Base-by-base conservation (phyloP, 225 moss, liverwort and hornwort genomes). In the Lunularia cruciata region DNA sequence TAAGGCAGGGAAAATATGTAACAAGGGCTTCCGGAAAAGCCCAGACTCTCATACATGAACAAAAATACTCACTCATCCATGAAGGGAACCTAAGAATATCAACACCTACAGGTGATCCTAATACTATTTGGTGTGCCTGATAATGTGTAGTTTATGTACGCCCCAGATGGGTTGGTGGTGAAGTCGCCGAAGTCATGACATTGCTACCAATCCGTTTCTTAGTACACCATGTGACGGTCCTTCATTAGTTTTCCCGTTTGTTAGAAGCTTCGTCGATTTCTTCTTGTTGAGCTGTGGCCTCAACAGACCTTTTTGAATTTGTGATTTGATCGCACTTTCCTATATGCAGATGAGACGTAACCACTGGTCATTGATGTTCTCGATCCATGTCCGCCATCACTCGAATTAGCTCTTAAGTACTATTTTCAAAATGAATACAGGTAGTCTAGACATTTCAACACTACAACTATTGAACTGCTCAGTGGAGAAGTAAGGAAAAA, bases 281-380 rank as follows among this genome's bases (percentile, higher is more conserved):
- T 67, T 53, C 81, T 88, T 92, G 74, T 81, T 92, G 83, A 68
- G 76, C 79, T 88, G 86, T 66, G 87, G 91, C 75, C 89, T 62
- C 72, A 96, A 75, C 2, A 98, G 83, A 34, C 90, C 87, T 72
- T 90, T 98, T 15, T 86, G 89, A 60, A 98, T 90, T 85, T 98
- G 96, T 47, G 78, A 81, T 74, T 88, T 98, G 47, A 98, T 98
- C 36, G 92, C 96, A 68, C 82, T 89, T 57, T 98, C 96, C 96
- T 98, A 85, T 28, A 26, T 45, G 15, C n/a, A 36, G 8, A 60
- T 40, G n/a, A 28, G 27, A 47, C 45, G 54, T 0, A 45, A 35
- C 39, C 40, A 46, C 13, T 8, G 39, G 6, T 19, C 12, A 49
- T 40, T 6, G 40, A 6, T 40, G 40, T 40, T 40, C 40, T 40